Evolutionary conservation across 1,284 basidiomycete genomes (phyloP), one percentile per base, ranked within the genome.

Genomic region (Trametes hirsuta): DNA sequence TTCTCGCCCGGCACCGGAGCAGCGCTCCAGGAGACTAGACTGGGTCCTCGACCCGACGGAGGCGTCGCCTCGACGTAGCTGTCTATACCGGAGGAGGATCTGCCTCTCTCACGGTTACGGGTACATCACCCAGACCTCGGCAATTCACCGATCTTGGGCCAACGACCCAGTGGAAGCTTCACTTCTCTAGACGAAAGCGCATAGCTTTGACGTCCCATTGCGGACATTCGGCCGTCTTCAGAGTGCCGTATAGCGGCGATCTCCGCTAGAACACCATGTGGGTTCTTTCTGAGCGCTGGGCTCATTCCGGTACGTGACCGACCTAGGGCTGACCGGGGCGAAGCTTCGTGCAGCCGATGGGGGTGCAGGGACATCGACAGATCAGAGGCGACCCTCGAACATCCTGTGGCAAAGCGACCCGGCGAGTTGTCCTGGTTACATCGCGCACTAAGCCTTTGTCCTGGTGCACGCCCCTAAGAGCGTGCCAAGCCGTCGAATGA

Each of bases 361-460:
- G 63, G 56, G 52, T 61, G 63, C 63, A 25, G 25, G 55, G 56
- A 65, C 63, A 55, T 51, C 60, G 63, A 65, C 54, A 55, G 63
- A 60, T 50, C 44, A 22, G 30, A 42, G 40, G 55, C 53, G 53
- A 56, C 53, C 64, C 61, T 62, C 64, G 60, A 53, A 39, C 64
- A 58, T 62, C 64, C 58, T 22, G 42, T 50, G 52, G 57, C 64
- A 60, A 65, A 65, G 64, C 64, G 51, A 34, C 55, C 64, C 64
- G 59, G 54, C 54, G 36, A 35, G 34, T 49, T 52, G 44, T 55
- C 39, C 53, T 53, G 30, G 54, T 54, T 41, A 39, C 54, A 11
- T 39, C 34, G 58, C 64, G 50, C 59, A 53, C 64, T 56, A 51
- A 55, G 55, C 60, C 55, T 40, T 50, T 53, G 58, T 40, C 48